A percentile compares a stretch with the other conserved stretches of the same genome.
These are phyloP conservation scores for Sungouiozyma intestinalis DNA, from an alignment of 805 yeast genomes.

Conservation along the genomic window DNA sequence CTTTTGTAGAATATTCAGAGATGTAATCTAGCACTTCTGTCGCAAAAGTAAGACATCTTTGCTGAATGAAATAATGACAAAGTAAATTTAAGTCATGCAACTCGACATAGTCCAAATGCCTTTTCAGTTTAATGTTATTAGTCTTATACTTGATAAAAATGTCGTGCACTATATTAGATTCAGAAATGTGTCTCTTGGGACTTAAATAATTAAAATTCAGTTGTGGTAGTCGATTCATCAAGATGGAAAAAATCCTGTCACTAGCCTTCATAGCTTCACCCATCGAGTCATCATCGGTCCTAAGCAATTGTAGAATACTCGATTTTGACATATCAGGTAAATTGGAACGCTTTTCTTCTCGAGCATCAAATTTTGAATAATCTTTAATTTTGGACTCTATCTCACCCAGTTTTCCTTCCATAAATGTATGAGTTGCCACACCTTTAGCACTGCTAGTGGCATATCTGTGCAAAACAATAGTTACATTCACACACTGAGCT, in stretches of 20 bases:
- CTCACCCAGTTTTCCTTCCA: neutral
- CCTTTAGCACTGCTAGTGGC: too few species aligned
- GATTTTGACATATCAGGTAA: neutral
- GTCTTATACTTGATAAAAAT: conserved; percentile 1
- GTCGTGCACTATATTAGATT: neutral
- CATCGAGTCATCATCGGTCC: neutral
- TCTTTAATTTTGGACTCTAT: neutral
- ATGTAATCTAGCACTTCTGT: neutral
- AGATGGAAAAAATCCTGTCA: neutral
- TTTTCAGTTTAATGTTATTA: too few species aligned
- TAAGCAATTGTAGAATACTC: too few species aligned
- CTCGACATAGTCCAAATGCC: neutral
- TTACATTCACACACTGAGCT: neutral
- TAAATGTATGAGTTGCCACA: too few species aligned
- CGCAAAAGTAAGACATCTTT: neutral
- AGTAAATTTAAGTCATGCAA: conserved; percentile 1
- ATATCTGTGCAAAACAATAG: neutral
- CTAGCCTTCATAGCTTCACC: neutral
- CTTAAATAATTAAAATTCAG: neutral
- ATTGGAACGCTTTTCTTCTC: neutral
- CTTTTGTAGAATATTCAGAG: neutral
- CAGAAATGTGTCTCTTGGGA: neutral
- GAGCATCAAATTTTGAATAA: neutral
- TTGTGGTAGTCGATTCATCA: neutral
- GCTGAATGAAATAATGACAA: neutral